Evolutionary conservation across 2,329 filamentous ascomycete species (phyloP), one percentile per base, ranked within the genome.

Genomic region (Fusarium sp.): DNA sequence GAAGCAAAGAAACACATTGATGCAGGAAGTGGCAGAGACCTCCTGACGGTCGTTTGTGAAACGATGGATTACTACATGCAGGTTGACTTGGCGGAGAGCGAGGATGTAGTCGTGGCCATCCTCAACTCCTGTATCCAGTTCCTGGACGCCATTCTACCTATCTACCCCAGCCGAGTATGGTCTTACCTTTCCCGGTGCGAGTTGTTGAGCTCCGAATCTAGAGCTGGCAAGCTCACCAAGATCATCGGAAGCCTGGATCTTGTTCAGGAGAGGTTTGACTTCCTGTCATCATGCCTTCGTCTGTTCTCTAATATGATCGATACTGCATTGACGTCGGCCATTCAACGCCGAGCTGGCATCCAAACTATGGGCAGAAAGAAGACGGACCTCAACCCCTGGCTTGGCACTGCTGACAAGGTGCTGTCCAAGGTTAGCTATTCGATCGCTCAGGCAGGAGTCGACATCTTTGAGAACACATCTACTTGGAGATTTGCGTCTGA

Each of bases 121-220:
- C 81, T 92, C 64, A 85, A 86, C 12, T 90, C 93, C 27, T 97
- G 94, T 79, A 83, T 95, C 24, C 92, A 94, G 62, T 98, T 98
- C 77, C 85, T 97, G 40, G 89, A 93, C 74, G 90, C 92, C 4
- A 84, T 97, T 20, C 82, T 96, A 29, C 87, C 88, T 76, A 93
- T 89, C n/a, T 90, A 92, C 60, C 96, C 96, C 1, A 93, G 93
- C 65, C 89, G 95, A 68, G 91, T 98, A 7, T 98, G 96, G 95
- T 95, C 96, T 5, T 94, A 96, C 80, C 88, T 99, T 77, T 91
- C 92, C 5, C 91, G 94, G 66, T 97, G 94, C 80, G 91, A 92
- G 71, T 85, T 99, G 20, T 86, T 99, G 53, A 93, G 93, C 75
- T 89, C 91, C 7, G 92, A 94, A 74, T 92, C 93, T 11, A 92